Base-by-base conservation (phyloP, 2,329 filamentous ascomycete genomes). In the Aspergillus arachidicola region DNA sequence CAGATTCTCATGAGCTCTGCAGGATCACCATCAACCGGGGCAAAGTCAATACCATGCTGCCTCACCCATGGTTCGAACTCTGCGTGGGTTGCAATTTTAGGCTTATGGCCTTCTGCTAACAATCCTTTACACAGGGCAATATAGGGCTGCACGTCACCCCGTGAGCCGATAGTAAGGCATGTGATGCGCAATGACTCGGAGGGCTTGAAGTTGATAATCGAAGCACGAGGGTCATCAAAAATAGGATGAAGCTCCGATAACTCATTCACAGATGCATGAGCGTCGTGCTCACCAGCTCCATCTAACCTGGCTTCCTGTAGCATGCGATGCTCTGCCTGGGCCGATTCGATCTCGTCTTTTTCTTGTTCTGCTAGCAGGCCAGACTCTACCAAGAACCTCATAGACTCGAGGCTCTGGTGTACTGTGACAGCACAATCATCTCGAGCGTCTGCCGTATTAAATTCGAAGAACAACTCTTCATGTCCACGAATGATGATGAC, bases 381-480 rank as follows among this genome's bases (percentile, higher is more conserved):
- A 0, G 91, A 90, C 66, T 93, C 91, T 62, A 88, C 84, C 50
- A 95, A 82, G 61, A 88, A 91, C 43, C 88, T 87, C 5, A 87
- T 85, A 6, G 87, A 87, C 69, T 96, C 93, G 1, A 98, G 81
- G 59, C 87, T 88, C 62, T 91, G 90, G 45, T 96, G 83, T 21
- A 97, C 78, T 6, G 91, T 96, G 34, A 96, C 87, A 2, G 91
- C 88, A 73, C 94, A 97, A 76, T 98, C 94, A 72, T 99, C 94
- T 60, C 95, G 89, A 62, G 89, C 84, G 38, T 93, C 93, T 1
- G 86, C 82, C 55, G 89, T 86, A 58, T 87, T 86, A 73, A 98
- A 98, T 75, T 99, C 94, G 72, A 99, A 98, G 77, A 98, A 98
- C 0, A 99, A 81, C 77, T 98, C 95, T 75, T 98, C 95, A 65